Evolutionary conservation across 805 yeast genomes (phyloP).

Genomic region (Candida anglica): DNA sequence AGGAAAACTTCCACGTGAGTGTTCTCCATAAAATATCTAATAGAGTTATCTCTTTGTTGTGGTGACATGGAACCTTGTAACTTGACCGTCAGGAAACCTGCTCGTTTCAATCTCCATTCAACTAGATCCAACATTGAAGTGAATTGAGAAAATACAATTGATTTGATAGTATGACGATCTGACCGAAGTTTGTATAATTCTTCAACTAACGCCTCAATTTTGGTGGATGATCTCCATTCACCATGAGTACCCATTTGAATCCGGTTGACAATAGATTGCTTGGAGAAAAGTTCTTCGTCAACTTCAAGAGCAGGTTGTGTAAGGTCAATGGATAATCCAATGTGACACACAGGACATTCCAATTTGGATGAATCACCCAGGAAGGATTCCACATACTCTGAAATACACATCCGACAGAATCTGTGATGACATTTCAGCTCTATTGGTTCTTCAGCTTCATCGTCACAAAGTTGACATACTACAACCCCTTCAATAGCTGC

Average conservation of each 20-base stretch:
- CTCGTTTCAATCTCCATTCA: conserved; percentile 92
- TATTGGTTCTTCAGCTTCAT: conserved; percentile 97
- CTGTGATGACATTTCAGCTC: conserved; percentile 91
- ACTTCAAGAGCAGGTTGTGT: conserved; percentile 82
- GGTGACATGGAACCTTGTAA: conserved; percentile 98
- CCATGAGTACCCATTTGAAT: conserved; percentile 67
- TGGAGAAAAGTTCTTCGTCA: conserved; percentile 54
- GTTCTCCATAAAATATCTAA: conserved; percentile 87
- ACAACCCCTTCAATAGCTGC: conserved; percentile 49
- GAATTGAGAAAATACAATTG: conserved; percentile 96
- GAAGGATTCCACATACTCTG: conserved; percentile 82
- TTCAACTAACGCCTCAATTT: conserved; percentile 93
- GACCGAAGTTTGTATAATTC: conserved; percentile 84
- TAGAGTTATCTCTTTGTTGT: conserved; percentile 86
- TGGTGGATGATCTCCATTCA: conserved; percentile 91
- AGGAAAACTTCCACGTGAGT: conserved; percentile 89
- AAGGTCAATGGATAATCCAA: conserved; percentile 85
- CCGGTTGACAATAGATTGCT: conserved; percentile 76
- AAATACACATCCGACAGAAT: conserved; percentile 89
- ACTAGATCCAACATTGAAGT: conserved; percentile 94
- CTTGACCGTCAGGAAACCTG: conserved; percentile 93
- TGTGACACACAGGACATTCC: conserved; percentile 95
- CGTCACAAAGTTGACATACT: conserved; percentile 92
- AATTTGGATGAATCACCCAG: conserved; percentile 57
- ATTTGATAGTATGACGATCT: conserved; percentile 83